Conservation (phyloP, 805 yeast species). For the Saturnispora gosingensis region DNA sequence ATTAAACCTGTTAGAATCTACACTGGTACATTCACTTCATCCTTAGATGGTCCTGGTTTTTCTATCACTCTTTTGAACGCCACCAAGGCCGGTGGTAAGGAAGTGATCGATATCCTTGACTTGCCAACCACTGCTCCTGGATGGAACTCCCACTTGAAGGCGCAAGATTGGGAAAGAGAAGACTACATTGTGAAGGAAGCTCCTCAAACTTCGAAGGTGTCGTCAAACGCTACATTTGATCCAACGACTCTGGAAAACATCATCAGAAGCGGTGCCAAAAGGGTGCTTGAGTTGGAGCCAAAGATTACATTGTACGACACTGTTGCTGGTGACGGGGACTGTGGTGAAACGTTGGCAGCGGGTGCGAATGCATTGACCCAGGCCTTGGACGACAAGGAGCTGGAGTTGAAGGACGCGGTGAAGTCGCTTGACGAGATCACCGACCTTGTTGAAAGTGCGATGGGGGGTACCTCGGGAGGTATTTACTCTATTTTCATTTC, state of each 20-base stretch:
- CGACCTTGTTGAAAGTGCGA: slow-evolving; percentile 70
- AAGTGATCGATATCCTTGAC: slow-evolving; percentile 51
- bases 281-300: slow-evolving; percentile 60
- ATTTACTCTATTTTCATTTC: slow-evolving; percentile 78
- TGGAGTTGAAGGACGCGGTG: slow-evolving; percentile 41
- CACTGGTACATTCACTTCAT: slow-evolving; percentile 77
- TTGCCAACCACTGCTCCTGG: slow-evolving; percentile 72
- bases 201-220: slow-evolving; percentile 13
- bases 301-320: slow-evolving; percentile 79
- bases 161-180: slow-evolving; percentile 17
- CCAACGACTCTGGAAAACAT: slow-evolving; percentile 25
- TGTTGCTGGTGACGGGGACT: slow-evolving; percentile 93
- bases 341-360: slow-evolving; percentile 81
- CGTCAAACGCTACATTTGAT: slow-evolving; percentile 23
- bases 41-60: slow-evolving; percentile 88
- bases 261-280: slow-evolving; percentile 41
- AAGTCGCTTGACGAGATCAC: slow-evolving; percentile 63
- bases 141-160: slow-evolving; percentile 49
- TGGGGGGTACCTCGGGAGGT: slow-evolving; percentile 98
- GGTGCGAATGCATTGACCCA: slow-evolving; percentile 70
- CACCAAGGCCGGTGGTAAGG: slow-evolving; percentile 39
- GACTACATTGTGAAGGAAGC: slow-evolving; percentile 21
- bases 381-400: slow-evolving; percentile 34
- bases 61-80: slow-evolving; percentile 74
- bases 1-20: slow-evolving; percentile 60